Percentiles rank a stretch among this genome's conserved stretches.
phyloP scores from a whole-genome alignment of 2,329 filamentous ascomycete genomes.

The Bipolaris gigantea region DNA sequence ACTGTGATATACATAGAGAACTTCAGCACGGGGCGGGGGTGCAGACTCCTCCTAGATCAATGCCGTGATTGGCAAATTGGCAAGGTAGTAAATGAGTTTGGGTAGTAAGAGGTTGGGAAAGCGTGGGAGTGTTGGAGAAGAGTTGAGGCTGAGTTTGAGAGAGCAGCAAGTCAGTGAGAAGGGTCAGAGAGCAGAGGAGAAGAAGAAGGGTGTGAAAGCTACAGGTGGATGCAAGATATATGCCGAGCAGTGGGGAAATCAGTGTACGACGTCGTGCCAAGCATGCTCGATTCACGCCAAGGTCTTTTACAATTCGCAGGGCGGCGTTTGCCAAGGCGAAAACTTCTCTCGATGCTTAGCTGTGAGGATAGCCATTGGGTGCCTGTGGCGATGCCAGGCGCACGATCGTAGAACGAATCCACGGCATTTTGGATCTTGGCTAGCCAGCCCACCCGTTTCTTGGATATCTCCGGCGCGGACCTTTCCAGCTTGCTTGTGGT shows the following conservation, averaged over 20 bases:
- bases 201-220: not conserved
- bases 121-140: slow-evolving; percentile 1
- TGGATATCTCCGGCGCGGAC: not conserved
- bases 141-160: not conserved
- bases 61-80: slow-evolving; percentile 30
- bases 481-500: not conserved
- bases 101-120: not conserved
- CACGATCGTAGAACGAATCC: not conserved
- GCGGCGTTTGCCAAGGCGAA: slow-evolving; percentile 5
- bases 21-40: slow-evolving; percentile 34
- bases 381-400: not conserved
- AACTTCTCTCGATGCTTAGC: slow-evolving; percentile 8
- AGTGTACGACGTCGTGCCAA: slow-evolving; percentile 8
- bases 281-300: slow-evolving; percentile 1
- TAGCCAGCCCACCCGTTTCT: slow-evolving; percentile 1
- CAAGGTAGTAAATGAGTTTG: not conserved
- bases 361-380: slow-evolving; percentile 3
- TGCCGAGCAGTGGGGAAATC: not conserved
- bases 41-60: slow-evolving; percentile 33
- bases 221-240: not conserved
- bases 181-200: not conserved
- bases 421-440: slow-evolving; percentile 10
- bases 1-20: slow-evolving; percentile 26
- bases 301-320: not conserved
- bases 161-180: not conserved